Evolutionary conservation across 1,284 basidiomycete species (phyloP), one percentile per base, ranked within the genome.

Genomic region (Pterula multifida): DNA sequence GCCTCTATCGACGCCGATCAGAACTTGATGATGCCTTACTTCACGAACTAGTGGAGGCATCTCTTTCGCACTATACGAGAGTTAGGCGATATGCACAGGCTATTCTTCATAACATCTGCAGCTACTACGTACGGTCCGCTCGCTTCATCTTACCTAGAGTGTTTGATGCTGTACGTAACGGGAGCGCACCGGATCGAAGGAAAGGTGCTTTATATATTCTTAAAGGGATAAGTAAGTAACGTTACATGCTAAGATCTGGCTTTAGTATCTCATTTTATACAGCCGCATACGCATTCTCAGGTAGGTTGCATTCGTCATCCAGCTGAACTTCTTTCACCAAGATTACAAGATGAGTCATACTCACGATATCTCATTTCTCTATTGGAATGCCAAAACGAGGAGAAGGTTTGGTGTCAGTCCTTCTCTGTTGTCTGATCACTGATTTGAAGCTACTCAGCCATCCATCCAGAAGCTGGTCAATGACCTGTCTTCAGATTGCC

Each of bases 161-260:
- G 28, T 84, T 95, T 58, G 75, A 82, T 39, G 81, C 89, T 0
- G 63, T 90, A 45, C 65, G 70, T 50, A 85, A 82, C 59, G 90
- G 86, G 3, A 83, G 76, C 53, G 88, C 92, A 59, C 90, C 93
- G 21, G 95, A 98, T 66, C 77, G 86, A 48, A 96, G 96, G 82
- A 98, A 98, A 64, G 89, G 90, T 11, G 94, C 94, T 3, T 70
- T 98, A 19, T 94, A 96, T 63, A 75, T 94, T 22, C 70, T 98
- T 60, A 92, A 90, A 67, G 78, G 77, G 42, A 82, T 78, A 50
- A 73, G 82, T 79, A 58, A 50, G 64, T 60, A 62, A 50, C 9
- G 47, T 13, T 53, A 25, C 28, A 15, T 47, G 21, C 42, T 21
- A 17, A 32, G 11, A 51, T 47, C 45, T 48, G 15, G 35, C 3